Evolutionary conservation across 2,329 filamentous ascomycete species (phyloP), one percentile per base, ranked within the genome.

Genomic region (Ophiobolus disseminans): DNA sequence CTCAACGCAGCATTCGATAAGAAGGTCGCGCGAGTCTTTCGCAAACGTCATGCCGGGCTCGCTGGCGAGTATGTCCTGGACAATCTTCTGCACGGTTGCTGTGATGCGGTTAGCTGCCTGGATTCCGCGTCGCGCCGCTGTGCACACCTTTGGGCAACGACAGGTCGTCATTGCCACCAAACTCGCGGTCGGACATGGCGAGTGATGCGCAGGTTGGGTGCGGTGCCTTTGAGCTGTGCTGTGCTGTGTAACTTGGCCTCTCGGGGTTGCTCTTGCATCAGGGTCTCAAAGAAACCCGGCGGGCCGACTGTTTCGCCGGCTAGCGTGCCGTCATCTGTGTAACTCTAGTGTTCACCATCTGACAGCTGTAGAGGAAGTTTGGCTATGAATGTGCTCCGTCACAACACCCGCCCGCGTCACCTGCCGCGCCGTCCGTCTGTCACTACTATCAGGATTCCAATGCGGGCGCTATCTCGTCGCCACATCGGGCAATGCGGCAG

Each of bases 1-100:
- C 75, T 99, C 94, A 67, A 99, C 93, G 69, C 94, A 99, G 78
- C 94, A 97, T 78, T 97, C 94, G 66, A 99, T 99, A 42, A 99
- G 82, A 2, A 97, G 82, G 69, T 99, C 94, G 51, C 94, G 88
- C 10, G 93, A 92, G 66, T 99, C 94, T 73, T 96, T 97, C 34
- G 92, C 90, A 71, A 97, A 97, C 1, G 89, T 87, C 54, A 96
- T 84, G 40, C 91, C 90, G 14, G 82, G 82, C 39, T 88, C 85
- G 0, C 88, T 78, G 1, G 91, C 86, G 1, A 99, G 83, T 65
- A 99, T 97, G 74, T 99, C 94, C 49, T 88, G 88, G 62, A 99
- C 93, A 59, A 99, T 99, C 76, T 88, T 88, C 66, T 87, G 84
- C 32, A 88, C 86, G 38, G 86, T 88, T 36, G 86, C 86, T 86